Conservation (phyloP, 1,139 yeast genomes). For the Nadsonia commutata region DNA sequence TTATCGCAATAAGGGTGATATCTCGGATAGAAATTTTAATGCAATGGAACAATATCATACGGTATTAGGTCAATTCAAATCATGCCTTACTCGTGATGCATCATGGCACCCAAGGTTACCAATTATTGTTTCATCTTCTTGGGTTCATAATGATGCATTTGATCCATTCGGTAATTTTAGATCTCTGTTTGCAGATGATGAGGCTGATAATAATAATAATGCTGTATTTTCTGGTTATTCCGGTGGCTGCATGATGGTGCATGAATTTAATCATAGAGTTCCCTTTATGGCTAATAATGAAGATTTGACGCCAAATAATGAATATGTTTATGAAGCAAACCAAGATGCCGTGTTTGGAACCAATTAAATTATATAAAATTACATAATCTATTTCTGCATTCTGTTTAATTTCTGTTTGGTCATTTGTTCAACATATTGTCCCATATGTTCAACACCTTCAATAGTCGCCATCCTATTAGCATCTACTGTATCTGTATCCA, state of each 20-base stretch:
- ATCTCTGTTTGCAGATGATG: neutral
- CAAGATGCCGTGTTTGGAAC: too few species aligned
- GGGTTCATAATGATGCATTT: neutral
- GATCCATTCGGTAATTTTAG: neutral
- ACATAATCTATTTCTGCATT: neutral
- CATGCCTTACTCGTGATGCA: neutral
- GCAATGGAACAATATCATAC: neutral
- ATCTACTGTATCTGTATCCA: slow-evolving; percentile 3
- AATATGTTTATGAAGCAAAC: neutral
- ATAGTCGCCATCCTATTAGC: slow-evolving; percentile 14
- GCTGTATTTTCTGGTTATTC: neutral
- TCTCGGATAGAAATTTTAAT: neutral
- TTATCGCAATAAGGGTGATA: neutral
- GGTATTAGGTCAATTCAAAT: neutral
- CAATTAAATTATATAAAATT: too few species aligned
- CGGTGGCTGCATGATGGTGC: neutral
- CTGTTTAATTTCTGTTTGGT: slow-evolving; percentile 10
- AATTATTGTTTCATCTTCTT: neutral
- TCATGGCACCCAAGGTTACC: neutral
- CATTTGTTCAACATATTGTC: slow-evolving; percentile 27
- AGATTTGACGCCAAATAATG: neutral
- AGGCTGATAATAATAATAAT: neutral
- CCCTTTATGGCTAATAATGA: neutral
- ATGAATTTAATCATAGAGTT: neutral
- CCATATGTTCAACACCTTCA: slow-evolving; percentile 24